Percentiles rank a stretch among this genome's conserved stretches.
Conservation (phyloP, 2,329 filamentous ascomycete species). For the Aureobasidium musti region DNA sequence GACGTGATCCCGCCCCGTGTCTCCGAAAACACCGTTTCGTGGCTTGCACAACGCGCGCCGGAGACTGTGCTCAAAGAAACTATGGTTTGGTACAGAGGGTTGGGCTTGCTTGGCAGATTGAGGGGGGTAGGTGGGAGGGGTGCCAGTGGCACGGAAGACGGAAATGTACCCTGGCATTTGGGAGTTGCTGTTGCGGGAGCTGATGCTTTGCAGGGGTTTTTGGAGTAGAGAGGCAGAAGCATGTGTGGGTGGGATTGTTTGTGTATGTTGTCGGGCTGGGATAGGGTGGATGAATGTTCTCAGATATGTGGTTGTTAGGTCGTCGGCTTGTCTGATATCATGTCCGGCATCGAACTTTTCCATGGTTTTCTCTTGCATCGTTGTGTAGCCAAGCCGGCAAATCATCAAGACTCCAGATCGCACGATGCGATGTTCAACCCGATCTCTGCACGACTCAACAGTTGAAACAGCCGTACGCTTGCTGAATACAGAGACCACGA, state of each 20-base stretch:
- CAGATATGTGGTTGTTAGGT: too few species aligned
- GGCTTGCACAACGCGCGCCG: slow-evolving; percentile 32
- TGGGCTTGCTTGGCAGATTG: slow-evolving; percentile 68
- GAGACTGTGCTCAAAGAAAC: slow-evolving; percentile 71
- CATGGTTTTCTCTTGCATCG: not conserved
- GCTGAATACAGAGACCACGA: not conserved
- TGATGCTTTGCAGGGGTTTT: slow-evolving; percentile 53
- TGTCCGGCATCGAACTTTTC: not conserved
- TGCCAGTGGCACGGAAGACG: slow-evolving; percentile 50
- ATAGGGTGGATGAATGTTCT: too few species aligned
- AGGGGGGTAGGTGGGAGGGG: slow-evolving; percentile 50
- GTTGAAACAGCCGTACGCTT: not conserved
- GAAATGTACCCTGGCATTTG: slow-evolving; percentile 74
- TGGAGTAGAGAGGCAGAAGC: slow-evolving; percentile 21
- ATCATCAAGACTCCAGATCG: not conserved
- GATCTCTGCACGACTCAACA: not conserved
- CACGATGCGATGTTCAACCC: not conserved
- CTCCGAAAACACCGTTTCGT: slow-evolving; percentile 16
- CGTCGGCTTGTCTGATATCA: too few species aligned
- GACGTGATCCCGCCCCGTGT: slow-evolving; percentile 29
- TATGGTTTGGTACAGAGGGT: slow-evolving; percentile 65
- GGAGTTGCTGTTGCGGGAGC: slow-evolving; percentile 70
- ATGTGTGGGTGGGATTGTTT: too few species aligned
- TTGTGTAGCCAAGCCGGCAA: not conserved
- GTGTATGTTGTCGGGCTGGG: too few species aligned